phyloP scores from a whole-genome alignment of 352 stramenopile species.

The Nothophytophthora sp. region DNA sequence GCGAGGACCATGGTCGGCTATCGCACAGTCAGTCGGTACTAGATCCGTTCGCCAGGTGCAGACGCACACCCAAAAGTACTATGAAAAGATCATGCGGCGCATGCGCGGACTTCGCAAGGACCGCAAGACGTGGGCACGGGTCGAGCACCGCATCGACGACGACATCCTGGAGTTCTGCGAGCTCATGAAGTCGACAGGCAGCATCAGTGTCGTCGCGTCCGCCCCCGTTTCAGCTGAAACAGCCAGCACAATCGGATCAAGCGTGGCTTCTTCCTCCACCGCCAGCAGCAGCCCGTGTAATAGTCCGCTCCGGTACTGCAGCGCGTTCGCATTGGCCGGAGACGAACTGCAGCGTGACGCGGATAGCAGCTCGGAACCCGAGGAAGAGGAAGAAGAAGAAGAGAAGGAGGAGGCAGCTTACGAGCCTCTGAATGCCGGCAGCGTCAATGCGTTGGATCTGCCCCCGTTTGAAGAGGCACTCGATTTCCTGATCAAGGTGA shows the following conservation, averaged over 20 bases:
- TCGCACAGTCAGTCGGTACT: slow-evolving; percentile 27
- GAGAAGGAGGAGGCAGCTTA: background rate
- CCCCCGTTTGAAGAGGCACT: slow-evolving; percentile 31
- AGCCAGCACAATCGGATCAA: background rate
- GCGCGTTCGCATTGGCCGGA: background rate
- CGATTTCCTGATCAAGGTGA: slow-evolving; percentile 30
- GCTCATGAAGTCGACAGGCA: slow-evolving; percentile 18
- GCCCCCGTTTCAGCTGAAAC: background rate
- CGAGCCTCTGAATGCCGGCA: background rate
- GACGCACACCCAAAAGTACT: slow-evolving; percentile 42
- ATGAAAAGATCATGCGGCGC: slow-evolving; percentile 49
- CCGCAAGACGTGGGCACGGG: slow-evolving; percentile 23
- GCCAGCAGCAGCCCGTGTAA: background rate
- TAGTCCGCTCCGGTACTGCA: background rate
- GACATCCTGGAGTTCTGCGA: slow-evolving; percentile 32
- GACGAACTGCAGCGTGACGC: too few relatives aligned
- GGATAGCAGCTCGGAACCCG: background rate
- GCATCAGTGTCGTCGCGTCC: background rate
- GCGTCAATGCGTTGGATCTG: slow-evolving; percentile 16
- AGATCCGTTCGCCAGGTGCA: too few relatives aligned
- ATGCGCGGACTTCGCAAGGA: slow-evolving; percentile 40
- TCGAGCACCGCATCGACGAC: slow-evolving; percentile 41
- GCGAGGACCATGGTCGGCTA: slow-evolving; percentile 24
- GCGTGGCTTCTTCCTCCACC: background rate
- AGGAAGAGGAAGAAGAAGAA: background rate